Conservation (phyloP, 768 basidiomycete genomes). For the Boletus rubescentipes region DNA sequence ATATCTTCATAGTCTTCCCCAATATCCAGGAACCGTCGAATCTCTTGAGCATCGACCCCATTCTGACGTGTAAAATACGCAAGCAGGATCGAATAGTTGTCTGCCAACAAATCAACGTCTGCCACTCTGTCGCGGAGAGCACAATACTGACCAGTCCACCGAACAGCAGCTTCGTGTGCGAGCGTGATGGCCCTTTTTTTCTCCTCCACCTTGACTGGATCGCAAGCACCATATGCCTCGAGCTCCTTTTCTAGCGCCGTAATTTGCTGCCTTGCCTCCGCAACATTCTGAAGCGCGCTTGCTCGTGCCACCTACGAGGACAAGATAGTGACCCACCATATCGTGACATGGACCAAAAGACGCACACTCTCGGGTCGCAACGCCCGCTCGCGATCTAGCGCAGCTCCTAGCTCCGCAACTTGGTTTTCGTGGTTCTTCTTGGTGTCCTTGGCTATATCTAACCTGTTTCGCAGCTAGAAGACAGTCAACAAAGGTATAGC, state of each 20-base stretch:
- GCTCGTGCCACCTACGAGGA: conserved; percentile 54
- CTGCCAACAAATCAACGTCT: conserved; percentile 34
- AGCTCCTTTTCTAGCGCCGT: conserved; percentile 64
- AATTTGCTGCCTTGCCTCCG: conserved; percentile 48
- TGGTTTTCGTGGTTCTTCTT: conserved; percentile 44
- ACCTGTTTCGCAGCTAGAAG: conserved; percentile 56
- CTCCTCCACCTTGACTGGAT: conserved; percentile 79
- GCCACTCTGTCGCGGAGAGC: not conserved
- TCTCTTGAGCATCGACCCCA: conserved; percentile 55
- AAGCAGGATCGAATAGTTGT: conserved; percentile 68
- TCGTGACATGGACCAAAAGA: not conserved
- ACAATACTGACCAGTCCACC: conserved; percentile 79
- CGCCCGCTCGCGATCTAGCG: conserved; percentile 50
- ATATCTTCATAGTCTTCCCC: conserved; percentile 79
- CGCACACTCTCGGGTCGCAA: conserved; percentile 59
- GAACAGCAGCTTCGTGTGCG: conserved; percentile 78
- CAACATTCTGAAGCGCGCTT: conserved; percentile 49
- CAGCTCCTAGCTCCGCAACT: conserved; percentile 45
- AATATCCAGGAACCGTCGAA: conserved; percentile 65
- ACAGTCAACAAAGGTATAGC: not conserved
- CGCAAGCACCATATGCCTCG: conserved; percentile 75
- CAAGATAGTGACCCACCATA: not conserved
- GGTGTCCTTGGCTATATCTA: conserved; percentile 50
- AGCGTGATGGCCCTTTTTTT: conserved; percentile 69
- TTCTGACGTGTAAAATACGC: conserved; percentile 65